Conservation (phyloP, 148 eudicot genomes). For the Rhododendron kiyosumense region DNA sequence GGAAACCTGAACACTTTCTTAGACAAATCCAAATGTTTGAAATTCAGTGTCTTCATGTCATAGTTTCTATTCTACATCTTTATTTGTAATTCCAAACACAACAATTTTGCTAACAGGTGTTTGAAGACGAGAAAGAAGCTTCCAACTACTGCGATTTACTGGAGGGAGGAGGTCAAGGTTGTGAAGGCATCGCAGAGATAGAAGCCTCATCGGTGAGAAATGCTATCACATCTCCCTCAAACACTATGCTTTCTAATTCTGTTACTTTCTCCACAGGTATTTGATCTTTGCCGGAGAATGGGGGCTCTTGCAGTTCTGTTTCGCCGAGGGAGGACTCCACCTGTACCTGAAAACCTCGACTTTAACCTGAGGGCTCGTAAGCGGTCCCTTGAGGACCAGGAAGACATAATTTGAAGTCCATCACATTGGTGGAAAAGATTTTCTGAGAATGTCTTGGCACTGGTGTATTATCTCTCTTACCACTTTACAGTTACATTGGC, state of each 20-base stretch:
- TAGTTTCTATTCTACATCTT: neutral
- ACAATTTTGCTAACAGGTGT: conserved; percentile 44
- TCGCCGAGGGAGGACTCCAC: conserved; percentile 57
- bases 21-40: neutral
- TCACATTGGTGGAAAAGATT: conserved; percentile 1
- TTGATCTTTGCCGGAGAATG: conserved; percentile 70
- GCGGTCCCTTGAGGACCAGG: conserved; percentile 91
- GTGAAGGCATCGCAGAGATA: conserved; percentile 94
- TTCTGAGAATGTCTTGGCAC: neutral
- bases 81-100: neutral
- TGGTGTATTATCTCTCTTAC: neutral
- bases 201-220: conserved; percentile 89
- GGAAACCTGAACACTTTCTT: neutral
- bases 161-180: conserved; percentile 90
- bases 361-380: conserved; percentile 80
- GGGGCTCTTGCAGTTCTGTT: conserved; percentile 93
- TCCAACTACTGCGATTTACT: conserved; percentile 74
- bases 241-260: neutral
- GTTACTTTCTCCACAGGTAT: conserved; percentile 48
- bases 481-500: neutral
- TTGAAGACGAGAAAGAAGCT: conserved; percentile 93
- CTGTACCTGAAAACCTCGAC: conserved; percentile 48
- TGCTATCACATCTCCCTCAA: conserved; percentile 1
- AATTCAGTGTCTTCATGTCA: neutral
- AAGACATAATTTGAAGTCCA: neutral